Conservation (phyloP, 2,329 filamentous ascomycete species). For the Beauveria varroae region DNA sequence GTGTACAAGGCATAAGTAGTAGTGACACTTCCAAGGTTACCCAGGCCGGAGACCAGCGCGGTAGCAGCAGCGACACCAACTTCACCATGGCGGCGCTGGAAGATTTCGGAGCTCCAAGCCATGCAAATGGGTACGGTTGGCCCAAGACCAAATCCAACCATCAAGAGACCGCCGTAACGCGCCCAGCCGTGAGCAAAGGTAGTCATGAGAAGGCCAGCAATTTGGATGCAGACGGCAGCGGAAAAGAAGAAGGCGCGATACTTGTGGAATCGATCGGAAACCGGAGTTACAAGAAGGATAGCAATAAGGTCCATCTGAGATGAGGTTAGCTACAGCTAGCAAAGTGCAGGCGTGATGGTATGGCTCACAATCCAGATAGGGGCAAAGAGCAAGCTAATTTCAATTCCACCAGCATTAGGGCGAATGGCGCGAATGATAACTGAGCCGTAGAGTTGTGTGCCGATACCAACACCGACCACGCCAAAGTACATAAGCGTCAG, state of each 20-base stretch:
- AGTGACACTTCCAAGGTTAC: conserved; percentile 77
- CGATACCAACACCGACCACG: conserved; percentile 86
- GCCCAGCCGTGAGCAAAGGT: conserved; percentile 79
- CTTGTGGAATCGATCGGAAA: conserved; percentile 80
- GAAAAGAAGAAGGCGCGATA: conserved; percentile 77
- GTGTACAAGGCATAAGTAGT: conserved; percentile 87
- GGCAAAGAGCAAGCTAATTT: conserved; percentile 76
- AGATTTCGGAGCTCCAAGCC: conserved; percentile 88
- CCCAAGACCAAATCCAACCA: conserved; percentile 84
- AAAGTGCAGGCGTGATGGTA: neutral
- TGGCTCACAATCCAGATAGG: conserved; percentile 80
- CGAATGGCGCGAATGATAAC: conserved; percentile 80
- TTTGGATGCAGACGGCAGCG: conserved; percentile 67
- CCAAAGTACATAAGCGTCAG: conserved; percentile 89
- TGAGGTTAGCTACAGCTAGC: neutral
- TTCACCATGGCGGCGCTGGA: conserved; percentile 82
- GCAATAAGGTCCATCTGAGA: conserved; percentile 75
- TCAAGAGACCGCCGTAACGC: conserved; percentile 78
- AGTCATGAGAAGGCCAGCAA: conserved; percentile 69
- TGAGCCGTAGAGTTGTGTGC: conserved; percentile 79
- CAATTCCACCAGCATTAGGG: conserved; percentile 61
- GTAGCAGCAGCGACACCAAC: conserved; percentile 82
- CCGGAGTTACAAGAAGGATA: conserved; percentile 75
- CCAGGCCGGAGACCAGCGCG: conserved; percentile 78
- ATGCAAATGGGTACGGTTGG: conserved; percentile 90